Conservation (phyloP, 192 early-diverging fungal species). For the Gigaspora rosea region DNA sequence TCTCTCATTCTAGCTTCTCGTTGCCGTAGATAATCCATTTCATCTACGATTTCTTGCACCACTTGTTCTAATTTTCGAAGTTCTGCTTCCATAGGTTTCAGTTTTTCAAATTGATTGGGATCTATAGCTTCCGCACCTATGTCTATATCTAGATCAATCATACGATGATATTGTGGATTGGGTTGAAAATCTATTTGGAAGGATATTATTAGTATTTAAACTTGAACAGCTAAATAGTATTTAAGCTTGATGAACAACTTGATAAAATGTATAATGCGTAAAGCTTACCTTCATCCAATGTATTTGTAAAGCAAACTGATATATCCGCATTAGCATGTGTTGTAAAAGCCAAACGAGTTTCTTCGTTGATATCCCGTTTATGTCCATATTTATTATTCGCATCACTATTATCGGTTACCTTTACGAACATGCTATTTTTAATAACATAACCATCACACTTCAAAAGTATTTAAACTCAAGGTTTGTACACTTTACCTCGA, state of each 20-base stretch:
- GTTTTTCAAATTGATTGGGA: constrained; percentile 71
- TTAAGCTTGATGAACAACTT: no score
- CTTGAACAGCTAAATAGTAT: no score
- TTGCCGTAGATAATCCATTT: constrained; percentile 82
- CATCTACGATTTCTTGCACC: constrained; percentile 75
- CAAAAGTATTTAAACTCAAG: constrained; percentile 7
- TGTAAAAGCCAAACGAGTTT: constrained; percentile 72
- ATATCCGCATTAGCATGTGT: constrained; percentile 87
- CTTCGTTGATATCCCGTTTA: constrained; percentile 65
- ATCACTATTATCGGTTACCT: constrained; percentile 76
- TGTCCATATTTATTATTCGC: constrained; percentile 69
- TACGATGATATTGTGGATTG: constrained; percentile 55
- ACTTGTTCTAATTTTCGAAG: constrained; percentile 76
- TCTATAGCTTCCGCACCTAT: constrained; percentile 88
- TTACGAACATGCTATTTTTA: background rate
- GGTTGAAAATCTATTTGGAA: constrained; percentile 48
- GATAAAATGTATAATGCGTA: background rate
- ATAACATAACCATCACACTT: background rate
- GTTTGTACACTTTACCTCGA: constrained; percentile 52
- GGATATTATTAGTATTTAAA: background rate
- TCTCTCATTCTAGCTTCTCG: constrained; percentile 84
- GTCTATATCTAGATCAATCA: constrained; percentile 77
- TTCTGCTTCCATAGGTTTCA: constrained; percentile 89
- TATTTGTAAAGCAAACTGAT: constrained; percentile 83
- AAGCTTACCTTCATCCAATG: constrained; percentile 56